A percentile compares a stretch with the other conserved stretches of the same genome.
Conservation (phyloP, 2,329 filamentous ascomycete genomes). For the Aureobasidium vineae region DNA sequence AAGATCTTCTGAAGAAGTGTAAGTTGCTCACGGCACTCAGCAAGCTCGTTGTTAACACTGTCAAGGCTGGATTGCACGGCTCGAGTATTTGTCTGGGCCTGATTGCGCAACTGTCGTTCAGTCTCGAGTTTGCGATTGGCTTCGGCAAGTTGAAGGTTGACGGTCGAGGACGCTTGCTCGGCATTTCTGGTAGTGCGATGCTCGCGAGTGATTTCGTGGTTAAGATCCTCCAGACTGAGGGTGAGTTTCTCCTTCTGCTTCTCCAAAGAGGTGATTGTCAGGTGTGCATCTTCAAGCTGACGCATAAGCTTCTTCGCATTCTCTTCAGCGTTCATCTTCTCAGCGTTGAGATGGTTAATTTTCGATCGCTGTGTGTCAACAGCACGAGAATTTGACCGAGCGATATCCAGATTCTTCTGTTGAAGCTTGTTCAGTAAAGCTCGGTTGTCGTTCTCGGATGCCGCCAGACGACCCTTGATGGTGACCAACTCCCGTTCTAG, state of each 20-base stretch:
- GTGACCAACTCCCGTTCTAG: conserved; percentile 88
- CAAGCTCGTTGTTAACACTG: conserved; percentile 74
- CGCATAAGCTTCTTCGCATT: conserved; percentile 76
- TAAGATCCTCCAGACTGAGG: conserved; percentile 84
- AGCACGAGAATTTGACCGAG: conserved; percentile 80
- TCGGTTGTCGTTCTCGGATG: conserved; percentile 95
- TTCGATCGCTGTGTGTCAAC: conserved; percentile 79
- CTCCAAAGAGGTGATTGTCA: conserved; percentile 78
- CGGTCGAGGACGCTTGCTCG: conserved; percentile 79
- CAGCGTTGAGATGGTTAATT: conserved; percentile 71
- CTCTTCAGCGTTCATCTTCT: conserved; percentile 80
- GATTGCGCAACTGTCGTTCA: conserved; percentile 77
- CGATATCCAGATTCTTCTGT: conserved; percentile 95
- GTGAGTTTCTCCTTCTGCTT: conserved; percentile 94
- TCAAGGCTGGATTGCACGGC: conserved; percentile 78
- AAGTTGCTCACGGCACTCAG: conserved; percentile 75
- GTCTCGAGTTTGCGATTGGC: conserved; percentile 86
- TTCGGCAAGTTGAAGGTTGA: conserved; percentile 81
- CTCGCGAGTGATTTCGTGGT: conserved; percentile 85
- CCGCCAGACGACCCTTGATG: conserved; percentile 81
- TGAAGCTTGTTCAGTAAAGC: conserved; percentile 95
- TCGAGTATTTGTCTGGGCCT: conserved; percentile 81
- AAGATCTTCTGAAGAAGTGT: conserved; percentile 82
- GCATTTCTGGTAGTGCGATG: conserved; percentile 86
- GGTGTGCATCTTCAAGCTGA: conserved; percentile 80